phyloP scores from a whole-genome alignment of 495 filamentous ascomycete species.

The Evansstolkia leycettana region DNA sequence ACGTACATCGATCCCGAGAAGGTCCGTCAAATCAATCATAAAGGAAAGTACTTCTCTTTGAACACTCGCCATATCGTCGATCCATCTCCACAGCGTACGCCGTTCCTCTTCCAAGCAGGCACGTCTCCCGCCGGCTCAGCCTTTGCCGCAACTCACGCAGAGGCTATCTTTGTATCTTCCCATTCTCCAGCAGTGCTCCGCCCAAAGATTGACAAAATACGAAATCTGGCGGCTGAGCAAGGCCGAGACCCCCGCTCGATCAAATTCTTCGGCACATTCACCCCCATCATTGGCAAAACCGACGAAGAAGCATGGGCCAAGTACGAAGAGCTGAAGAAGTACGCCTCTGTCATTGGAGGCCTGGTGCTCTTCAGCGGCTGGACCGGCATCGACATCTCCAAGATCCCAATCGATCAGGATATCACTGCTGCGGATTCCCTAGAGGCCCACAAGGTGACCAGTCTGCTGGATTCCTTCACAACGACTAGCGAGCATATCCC shows the following conservation, averaged over 20 bases:
- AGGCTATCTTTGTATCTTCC: constrained; percentile 50
- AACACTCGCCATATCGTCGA: constrained; percentile 41
- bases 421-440: constrained; percentile 37
- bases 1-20: constrained; percentile 41
- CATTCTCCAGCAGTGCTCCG: constrained; percentile 37
- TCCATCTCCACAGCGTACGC: constrained; percentile 50
- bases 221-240: constrained; percentile 33
- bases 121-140: constrained; percentile 42
- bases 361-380: constrained; percentile 48
- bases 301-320: constrained; percentile 45
- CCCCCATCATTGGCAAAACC: constrained; percentile 42
- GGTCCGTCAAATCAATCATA: constrained; percentile 46
- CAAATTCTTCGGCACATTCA: constrained; percentile 49
- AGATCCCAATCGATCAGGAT: constrained; percentile 43
- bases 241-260: constrained; percentile 43
- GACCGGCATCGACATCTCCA: constrained; percentile 51
- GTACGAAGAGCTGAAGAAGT: constrained; percentile 35
- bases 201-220: constrained; percentile 43
- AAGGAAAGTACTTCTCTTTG: constrained; percentile 45
- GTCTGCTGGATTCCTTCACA: constrained; percentile 38
- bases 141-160: constrained; percentile 50
- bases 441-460: constrained; percentile 40
- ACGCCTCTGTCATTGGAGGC: constrained; percentile 41
- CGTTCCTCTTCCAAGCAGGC: constrained; percentile 54
- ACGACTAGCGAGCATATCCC: constrained; percentile 37